phyloP scores from a whole-genome alignment of 1,284 basidiomycete genomes.

The Somion occarium region DNA sequence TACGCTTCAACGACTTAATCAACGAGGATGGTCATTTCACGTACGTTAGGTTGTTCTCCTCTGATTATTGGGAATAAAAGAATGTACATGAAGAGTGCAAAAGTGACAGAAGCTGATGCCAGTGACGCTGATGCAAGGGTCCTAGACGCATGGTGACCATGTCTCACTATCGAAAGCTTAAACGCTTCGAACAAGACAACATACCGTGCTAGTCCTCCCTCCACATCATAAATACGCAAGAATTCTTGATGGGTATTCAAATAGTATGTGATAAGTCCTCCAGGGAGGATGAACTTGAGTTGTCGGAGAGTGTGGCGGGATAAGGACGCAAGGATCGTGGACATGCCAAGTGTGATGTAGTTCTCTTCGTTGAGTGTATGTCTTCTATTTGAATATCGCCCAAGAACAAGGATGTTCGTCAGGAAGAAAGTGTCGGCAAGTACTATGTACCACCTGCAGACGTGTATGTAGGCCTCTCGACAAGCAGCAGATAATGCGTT shows the following conservation, averaged over 20 bases:
- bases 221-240: conserved; percentile 32
- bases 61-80: conserved; percentile 57
- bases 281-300: conserved; percentile 70
- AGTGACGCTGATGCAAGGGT: conserved; percentile 45
- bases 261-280: conserved; percentile 55
- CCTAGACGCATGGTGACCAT: conserved; percentile 30
- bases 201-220: conserved; percentile 47
- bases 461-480: too few relatives aligned
- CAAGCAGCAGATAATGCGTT: too few relatives aligned
- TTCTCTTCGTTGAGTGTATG: neutral
- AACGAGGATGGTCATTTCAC: conserved; percentile 30
- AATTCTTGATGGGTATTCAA: conserved; percentile 51
- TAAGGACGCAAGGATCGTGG: conserved; percentile 15
- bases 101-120: conserved; percentile 49
- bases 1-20: too few relatives aligned
- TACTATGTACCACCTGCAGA: too few relatives aligned
- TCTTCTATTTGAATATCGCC: neutral
- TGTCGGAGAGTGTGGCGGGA: conserved; percentile 55
- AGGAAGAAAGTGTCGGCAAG: too few relatives aligned
- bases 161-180: neutral
- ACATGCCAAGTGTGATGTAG: conserved; percentile 3
- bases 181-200: conserved; percentile 14
- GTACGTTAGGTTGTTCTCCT: conserved; percentile 63
- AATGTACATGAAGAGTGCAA: conserved; percentile 69
- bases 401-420: too few relatives aligned